These are phyloP conservation scores for Ustilago lituana DNA, from an alignment of 1,284 basidiomycete species.

Conservation along the genomic window DNA sequence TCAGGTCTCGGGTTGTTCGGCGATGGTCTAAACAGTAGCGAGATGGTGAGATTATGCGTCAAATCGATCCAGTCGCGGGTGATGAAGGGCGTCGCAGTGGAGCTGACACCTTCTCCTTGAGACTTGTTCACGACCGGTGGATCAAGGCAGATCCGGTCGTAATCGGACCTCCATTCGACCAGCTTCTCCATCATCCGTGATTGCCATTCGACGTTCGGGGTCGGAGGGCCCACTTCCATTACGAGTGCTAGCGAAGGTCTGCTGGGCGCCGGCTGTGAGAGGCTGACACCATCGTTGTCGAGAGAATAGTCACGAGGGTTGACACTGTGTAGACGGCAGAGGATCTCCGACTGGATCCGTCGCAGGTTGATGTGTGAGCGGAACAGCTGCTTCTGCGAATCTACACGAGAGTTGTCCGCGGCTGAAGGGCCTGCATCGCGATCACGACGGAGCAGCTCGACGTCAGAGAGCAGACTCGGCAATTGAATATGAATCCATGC, in stretches of 20 bases:
- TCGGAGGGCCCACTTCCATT: constrained; percentile 46
- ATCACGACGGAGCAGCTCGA: constrained; percentile 19
- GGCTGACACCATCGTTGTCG: constrained; percentile 35
- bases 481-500: constrained; percentile 48
- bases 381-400: constrained; percentile 39
- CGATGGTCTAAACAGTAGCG: constrained; percentile 41
- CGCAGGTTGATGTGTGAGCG: constrained; percentile 38
- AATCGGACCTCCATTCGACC: constrained; percentile 36
- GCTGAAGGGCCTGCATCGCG: not conserved
- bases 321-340: constrained; percentile 46
- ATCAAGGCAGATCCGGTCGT: constrained; percentile 10
- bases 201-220: constrained; percentile 49
- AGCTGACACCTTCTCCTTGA: constrained; percentile 16
- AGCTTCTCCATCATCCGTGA: constrained; percentile 45
- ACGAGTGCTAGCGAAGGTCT: constrained; percentile 33
- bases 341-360: constrained; percentile 45
- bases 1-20: constrained; percentile 44
- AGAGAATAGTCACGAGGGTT: constrained; percentile 49
- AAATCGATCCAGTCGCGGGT: constrained; percentile 48
- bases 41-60: constrained; percentile 36
- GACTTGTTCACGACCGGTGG: not conserved
- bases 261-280: constrained; percentile 14
- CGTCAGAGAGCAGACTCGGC: constrained; percentile 31
- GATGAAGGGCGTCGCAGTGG: constrained; percentile 40
- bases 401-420: not conserved